Conservation (phyloP, 495 filamentous ascomycete genomes). For the Penicillium coffeae region DNA sequence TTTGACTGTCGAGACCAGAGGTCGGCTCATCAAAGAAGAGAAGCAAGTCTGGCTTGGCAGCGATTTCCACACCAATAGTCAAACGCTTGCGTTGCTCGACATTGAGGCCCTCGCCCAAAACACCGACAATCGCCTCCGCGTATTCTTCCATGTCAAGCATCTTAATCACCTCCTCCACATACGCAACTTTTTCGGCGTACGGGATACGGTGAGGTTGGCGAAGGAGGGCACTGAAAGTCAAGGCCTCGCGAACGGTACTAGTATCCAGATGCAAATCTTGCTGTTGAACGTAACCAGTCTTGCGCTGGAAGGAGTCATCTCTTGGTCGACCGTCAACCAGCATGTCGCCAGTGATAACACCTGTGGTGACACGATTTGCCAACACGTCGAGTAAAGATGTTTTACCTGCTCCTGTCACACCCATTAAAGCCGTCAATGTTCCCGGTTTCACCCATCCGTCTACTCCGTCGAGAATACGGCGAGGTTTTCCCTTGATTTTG, state of each 20-base stretch:
- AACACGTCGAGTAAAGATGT: conserved; percentile 49
- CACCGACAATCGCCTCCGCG: conserved; percentile 82
- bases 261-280: conserved; percentile 89
- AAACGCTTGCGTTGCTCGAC: conserved; percentile 81
- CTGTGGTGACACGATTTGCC: conserved; percentile 45
- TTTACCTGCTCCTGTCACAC: conserved; percentile 56
- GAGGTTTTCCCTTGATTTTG: conserved; percentile 53
- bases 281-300: conserved; percentile 94
- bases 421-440: conserved; percentile 62
- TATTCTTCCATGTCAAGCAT: conserved; percentile 81
- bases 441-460: conserved; percentile 65
- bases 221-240: conserved; percentile 79
- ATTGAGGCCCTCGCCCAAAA: conserved; percentile 80
- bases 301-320: conserved; percentile 78
- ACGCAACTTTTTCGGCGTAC: conserved; percentile 73
- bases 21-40: conserved; percentile 56
- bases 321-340: conserved; percentile 48
- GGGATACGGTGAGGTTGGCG: conserved; percentile 71
- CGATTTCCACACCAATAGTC: conserved; percentile 81
- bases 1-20: conserved; percentile 59
- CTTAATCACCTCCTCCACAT: conserved; percentile 87
- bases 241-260: conserved; percentile 77
- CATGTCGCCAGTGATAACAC: conserved; percentile 49
- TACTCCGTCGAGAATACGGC: conserved; percentile 57
- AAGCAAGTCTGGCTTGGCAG: conserved; percentile 70